Evolutionary conservation across 106 monocot species (phyloP).

Genomic region (Ottelia alismoides): DNA sequence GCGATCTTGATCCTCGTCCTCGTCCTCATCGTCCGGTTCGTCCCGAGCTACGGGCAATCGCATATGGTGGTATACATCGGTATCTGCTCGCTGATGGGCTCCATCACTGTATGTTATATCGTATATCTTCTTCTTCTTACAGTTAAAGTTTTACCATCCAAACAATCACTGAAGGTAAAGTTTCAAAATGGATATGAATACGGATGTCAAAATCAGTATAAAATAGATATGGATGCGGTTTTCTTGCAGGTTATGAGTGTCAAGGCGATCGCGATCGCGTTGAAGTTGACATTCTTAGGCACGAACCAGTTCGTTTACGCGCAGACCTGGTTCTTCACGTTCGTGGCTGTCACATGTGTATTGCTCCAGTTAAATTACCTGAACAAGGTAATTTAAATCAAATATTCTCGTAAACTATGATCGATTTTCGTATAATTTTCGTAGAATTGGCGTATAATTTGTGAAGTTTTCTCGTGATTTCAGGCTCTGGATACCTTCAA

Average conservation of each 20-base stretch:
- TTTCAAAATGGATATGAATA: too few relatives aligned
- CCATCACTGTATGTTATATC: slow-evolving; percentile 11
- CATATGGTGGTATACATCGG: slow-evolving; percentile 19
- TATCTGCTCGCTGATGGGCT: slow-evolving; percentile 19
- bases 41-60: slow-evolving; percentile 9
- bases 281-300: slow-evolving; percentile 19
- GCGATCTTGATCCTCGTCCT: slow-evolving; percentile 5
- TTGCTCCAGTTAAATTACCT: slow-evolving; percentile 18
- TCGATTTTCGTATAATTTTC: too few relatives aligned
- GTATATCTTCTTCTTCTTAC: too few relatives aligned
- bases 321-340: slow-evolving; percentile 22
- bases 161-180: too few relatives aligned
- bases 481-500: slow-evolving; percentile 28
- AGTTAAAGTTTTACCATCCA: too few relatives aligned
- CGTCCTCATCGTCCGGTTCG: slow-evolving; percentile 13
- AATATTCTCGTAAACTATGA: too few relatives aligned
- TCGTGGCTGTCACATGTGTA: slow-evolving; percentile 6
- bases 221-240: too few relatives aligned
- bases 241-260: slow-evolving; percentile 24
- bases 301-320: slow-evolving; percentile 18
- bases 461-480: too few relatives aligned
- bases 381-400: slow-evolving; percentile 13
- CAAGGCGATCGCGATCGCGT: slow-evolving; percentile 19
- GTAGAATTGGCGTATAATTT: too few relatives aligned
- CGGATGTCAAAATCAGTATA: too few relatives aligned